Base-by-base conservation (phyloP, 768 basidiomycete species). In the Lentinula detonsa region DNA sequence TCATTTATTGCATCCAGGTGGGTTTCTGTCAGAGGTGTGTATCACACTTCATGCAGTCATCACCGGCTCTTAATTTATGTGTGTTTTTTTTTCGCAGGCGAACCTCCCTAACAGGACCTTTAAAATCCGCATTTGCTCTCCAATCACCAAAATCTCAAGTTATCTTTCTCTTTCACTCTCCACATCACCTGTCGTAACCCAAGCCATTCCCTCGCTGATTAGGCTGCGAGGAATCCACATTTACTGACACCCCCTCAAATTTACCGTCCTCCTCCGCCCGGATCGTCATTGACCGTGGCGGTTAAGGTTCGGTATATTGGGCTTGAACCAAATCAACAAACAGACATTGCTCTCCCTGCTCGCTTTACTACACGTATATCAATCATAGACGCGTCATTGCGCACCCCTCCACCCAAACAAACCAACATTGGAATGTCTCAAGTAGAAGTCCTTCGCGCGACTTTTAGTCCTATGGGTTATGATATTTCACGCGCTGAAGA, bases 21-120 rank as follows among this genome's bases (percentile, higher is more conserved):
- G 88, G 84, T 85, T 72, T 86, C 85, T 63, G 82, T 91, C 70
- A 79, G 88, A 82, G 89, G 90, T 88, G 58, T 60, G 83, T 75
- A 16, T 15, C 13, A 2, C 1, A 59, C 59, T 65, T 63, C 62
- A 62, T 46, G 43, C 11, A 28, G 21, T 43, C 52, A 53, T 37
- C 51, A 49, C n/a, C 18, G 43, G 57, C 37, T 59, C 33, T 54
- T 42, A 6, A 51, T 21, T 55, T 54, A 65, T 73, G 28, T 73
- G 23, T 23, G 23, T 23, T 23, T 63, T 67, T 62, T 65, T 51
- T 68, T 60, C 37, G 10, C 65, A 91, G 89, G 89, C 70, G 87
- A 91, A 85, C 90, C 90, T 75, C 88, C 90, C 76, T 90, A 78
- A 87, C 82, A 83, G 67, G 72, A 67, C 71, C 63, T 60, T 63